A percentile compares a stretch with the other conserved stretches of the same genome.
These are phyloP conservation scores for Fusarium pseudocircinatum DNA, from an alignment of 2,329 filamentous ascomycete species.

Conservation along the genomic window DNA sequence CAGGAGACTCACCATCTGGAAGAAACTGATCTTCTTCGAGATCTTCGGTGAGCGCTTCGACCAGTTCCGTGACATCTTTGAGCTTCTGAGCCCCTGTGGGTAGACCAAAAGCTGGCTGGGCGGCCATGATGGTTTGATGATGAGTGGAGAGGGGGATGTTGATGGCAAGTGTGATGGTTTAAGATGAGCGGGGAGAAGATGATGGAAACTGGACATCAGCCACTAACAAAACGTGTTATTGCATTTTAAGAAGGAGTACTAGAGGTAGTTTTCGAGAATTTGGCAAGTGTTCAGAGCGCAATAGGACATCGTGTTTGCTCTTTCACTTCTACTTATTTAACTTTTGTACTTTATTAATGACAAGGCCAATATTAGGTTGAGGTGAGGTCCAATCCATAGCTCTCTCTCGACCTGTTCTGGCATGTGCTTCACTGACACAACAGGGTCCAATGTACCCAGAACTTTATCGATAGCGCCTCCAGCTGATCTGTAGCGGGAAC, in stretches of 20 bases:
- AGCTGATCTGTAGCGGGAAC: conserved; percentile 3
- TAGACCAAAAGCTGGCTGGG: conserved; percentile 38
- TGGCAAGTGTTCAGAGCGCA: not conserved
- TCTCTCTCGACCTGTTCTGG: not conserved
- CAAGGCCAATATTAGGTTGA: not conserved
- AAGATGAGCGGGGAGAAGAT: conserved; percentile 24
- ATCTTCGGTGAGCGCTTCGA: conserved; percentile 71
- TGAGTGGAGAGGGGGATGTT: conserved; percentile 1
- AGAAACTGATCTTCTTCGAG: conserved; percentile 67
- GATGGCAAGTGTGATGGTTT: not conserved
- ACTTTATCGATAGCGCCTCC: not conserved
- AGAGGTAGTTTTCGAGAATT: not conserved
- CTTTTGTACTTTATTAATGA: not conserved
- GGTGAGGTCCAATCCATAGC: not conserved
- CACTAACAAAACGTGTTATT: conserved; percentile 22
- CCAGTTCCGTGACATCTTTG: conserved; percentile 71
- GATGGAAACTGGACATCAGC: conserved; percentile 21
- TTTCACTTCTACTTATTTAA: not conserved
- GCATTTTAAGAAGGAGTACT: not conserved
- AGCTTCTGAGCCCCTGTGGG: conserved; percentile 64
- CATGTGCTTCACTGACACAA: not conserved
- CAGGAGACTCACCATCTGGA: conserved; percentile 60
- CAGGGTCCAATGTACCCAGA: not conserved
- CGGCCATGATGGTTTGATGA: conserved; percentile 32
- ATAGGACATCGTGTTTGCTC: not conserved